Evolutionary conservation across 306 rosid genomes (phyloP), one percentile per base, ranked within the genome.

Genomic region (Ammopiptanthus mongolicus): DNA sequence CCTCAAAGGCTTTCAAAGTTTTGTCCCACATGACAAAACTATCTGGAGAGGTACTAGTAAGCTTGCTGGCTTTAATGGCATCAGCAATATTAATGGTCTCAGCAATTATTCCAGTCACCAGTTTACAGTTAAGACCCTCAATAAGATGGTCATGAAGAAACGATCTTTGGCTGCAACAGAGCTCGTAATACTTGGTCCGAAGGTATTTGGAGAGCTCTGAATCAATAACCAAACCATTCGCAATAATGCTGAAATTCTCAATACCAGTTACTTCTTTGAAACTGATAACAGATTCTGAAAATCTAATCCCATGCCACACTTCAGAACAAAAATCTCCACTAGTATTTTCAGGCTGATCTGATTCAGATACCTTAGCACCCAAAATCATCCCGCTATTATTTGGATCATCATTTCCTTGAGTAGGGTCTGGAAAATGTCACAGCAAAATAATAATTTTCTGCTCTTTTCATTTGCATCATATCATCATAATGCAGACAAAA

Each of bases 141-240:
- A 90, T 75, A 41, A 86, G 82, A 62, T 82, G 76, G 18, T 80
- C 88, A 50, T 91, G 96, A 34, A 88, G 93, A 71, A 79, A 84
- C 19, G 83, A 42, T 37, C 75, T 58, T 75, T 88, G 93, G 53
- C 88, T 88, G 74, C 62, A 57, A 47, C 93, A 91, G 4, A 91
- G 85, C 42, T 86, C 86, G 8, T 79, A 79, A 76, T 90, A 88
- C 85, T 86, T 88, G 60, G 41, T 50, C 63, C 47, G 47, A 2
- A 71, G 8, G 76, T 77, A 37, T 37, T 80, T 48, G 2, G 87
- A 29, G 37, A 91, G 51, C 78, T 81, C 85, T 0, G 88, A 80
- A 79, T 85, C 86, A 23, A 87, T 80, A 22, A 81, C 69, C 65
- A 82, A 39, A 44, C 90, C 85, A 74, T 88, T 69, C 19, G 80